A percentile compares a stretch with the other conserved stretches of the same genome.
Conservation (phyloP, 441 rosid genomes). For the Biscutella auriculata region DNA sequence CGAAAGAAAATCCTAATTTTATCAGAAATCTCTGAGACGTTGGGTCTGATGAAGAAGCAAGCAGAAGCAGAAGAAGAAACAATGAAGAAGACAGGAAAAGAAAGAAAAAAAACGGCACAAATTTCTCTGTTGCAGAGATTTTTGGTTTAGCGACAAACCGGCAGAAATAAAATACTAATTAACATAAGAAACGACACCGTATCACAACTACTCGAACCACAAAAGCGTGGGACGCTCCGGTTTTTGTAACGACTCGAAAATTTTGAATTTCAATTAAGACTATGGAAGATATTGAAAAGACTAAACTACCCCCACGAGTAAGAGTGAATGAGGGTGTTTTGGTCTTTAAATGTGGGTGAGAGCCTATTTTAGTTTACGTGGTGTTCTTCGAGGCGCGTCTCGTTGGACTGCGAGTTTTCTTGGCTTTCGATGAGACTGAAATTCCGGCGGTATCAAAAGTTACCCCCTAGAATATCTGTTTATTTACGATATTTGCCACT, state of each 20-base stretch:
- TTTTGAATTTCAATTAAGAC: constrained; percentile 31
- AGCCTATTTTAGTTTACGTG: constrained; percentile 12
- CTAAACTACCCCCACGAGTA: constrained; percentile 10
- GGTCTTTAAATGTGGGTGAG: background rate
- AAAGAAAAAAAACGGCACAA: constrained; percentile 22
- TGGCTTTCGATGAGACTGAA: constrained; percentile 33
- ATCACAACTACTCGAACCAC: constrained; percentile 21
- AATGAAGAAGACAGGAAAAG: constrained; percentile 7
- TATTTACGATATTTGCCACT: constrained; percentile 37
- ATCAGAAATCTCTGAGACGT: constrained; percentile 18
- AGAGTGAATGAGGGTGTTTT: constrained; percentile 12
- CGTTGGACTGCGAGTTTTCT: constrained; percentile 15
- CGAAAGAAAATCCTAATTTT: constrained; percentile 30
- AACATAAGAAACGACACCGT: constrained; percentile 3
- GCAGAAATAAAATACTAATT: background rate
- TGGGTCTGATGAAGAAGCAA: constrained; percentile 12
- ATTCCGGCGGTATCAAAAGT: constrained; percentile 39
- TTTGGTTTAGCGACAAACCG: constrained; percentile 18
- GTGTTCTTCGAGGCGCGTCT: constrained; percentile 35
- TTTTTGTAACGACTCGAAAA: constrained; percentile 39
- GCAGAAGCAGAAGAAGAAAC: background rate
- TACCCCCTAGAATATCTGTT: background rate
- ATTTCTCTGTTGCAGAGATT: constrained; percentile 25
- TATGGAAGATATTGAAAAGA: background rate
- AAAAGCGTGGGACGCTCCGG: constrained; percentile 24